phyloP scores from a whole-genome alignment of 2,329 filamentous ascomycete species.

The Tolypocladium tropicale region DNA sequence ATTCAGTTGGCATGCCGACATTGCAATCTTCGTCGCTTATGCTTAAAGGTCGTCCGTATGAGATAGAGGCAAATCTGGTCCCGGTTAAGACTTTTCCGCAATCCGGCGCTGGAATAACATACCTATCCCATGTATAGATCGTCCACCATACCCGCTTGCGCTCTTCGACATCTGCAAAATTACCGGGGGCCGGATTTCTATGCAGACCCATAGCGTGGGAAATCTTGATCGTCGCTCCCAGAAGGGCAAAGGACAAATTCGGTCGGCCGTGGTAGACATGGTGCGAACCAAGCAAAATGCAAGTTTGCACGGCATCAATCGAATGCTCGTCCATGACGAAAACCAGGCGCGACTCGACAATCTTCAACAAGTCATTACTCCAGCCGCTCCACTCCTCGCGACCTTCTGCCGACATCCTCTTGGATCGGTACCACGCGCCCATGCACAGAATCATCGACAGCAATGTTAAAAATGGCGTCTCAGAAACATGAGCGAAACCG shows the following conservation, averaged over 20 bases:
- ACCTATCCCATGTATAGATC: constrained; percentile 30
- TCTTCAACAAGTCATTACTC: constrained; percentile 1
- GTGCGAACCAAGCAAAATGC: constrained; percentile 27
- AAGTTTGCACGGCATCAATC: constrained; percentile 24
- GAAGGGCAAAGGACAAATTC: constrained; percentile 24
- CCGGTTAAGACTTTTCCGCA: neutral
- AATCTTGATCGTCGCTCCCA: constrained; percentile 23
- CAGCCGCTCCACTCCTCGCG: neutral
- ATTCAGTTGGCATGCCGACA: constrained; percentile 21
- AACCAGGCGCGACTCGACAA: constrained; percentile 21
- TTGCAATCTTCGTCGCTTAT: constrained; percentile 31
- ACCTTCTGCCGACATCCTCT: neutral
- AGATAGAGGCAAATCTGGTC: constrained; percentile 18
- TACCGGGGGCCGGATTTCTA: constrained; percentile 9
- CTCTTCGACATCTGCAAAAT: constrained; percentile 18
- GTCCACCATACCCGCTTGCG: constrained; percentile 30
- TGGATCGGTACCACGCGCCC: neutral
- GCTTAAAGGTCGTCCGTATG: constrained; percentile 27
- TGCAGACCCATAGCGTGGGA: constrained; percentile 1
- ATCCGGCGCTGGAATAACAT: neutral
- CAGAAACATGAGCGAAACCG: constrained; percentile 19
- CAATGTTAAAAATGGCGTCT: constrained; percentile 25
- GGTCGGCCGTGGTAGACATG: constrained; percentile 31
- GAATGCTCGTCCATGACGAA: constrained; percentile 29
- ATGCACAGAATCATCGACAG: constrained; percentile 21